phyloP scores from a whole-genome alignment of 768 basidiomycete genomes.

The Filobasidium wieringae region DNA sequence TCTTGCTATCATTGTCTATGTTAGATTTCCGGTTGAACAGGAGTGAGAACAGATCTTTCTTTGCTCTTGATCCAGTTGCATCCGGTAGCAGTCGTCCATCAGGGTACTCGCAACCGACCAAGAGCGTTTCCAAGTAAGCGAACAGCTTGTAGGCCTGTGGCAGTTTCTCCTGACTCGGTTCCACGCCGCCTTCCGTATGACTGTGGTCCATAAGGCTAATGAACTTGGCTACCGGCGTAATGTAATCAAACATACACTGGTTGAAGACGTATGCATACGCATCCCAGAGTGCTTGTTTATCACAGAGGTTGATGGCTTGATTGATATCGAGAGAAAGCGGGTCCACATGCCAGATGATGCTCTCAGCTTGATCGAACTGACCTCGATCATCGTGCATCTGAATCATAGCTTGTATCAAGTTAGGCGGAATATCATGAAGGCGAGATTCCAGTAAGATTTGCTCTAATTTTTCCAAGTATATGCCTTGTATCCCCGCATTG shows the following conservation, averaged over 20 bases:
- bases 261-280: conserved; percentile 91
- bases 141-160: conserved; percentile 75
- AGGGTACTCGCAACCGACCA: conserved; percentile 78
- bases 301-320: conserved; percentile 77
- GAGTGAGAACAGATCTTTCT: too few species aligned
- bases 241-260: conserved; percentile 72
- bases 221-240: conserved; percentile 76
- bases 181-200: conserved; percentile 46
- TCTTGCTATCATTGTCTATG: too few species aligned
- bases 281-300: conserved; percentile 72
- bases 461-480: conserved; percentile 73
- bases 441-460: conserved; percentile 62
- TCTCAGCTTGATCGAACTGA: conserved; percentile 66
- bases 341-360: conserved; percentile 91
- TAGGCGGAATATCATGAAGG: conserved; percentile 68
- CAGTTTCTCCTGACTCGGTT: conserved; percentile 21
- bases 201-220: conserved; percentile 63
- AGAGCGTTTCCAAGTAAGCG: conserved; percentile 66
- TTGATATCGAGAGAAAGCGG: conserved; percentile 83
- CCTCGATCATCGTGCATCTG: conserved; percentile 60
- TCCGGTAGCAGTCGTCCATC: conserved; percentile 59
- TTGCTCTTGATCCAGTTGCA: conserved; percentile 58
- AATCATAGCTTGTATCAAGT: conserved; percentile 73
- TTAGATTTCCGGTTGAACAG: too few species aligned
- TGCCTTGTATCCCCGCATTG: conserved; percentile 65